These are phyloP conservation scores for Penicillium coffeae DNA, from an alignment of 495 filamentous ascomycete genomes.

Conservation along the genomic window DNA sequence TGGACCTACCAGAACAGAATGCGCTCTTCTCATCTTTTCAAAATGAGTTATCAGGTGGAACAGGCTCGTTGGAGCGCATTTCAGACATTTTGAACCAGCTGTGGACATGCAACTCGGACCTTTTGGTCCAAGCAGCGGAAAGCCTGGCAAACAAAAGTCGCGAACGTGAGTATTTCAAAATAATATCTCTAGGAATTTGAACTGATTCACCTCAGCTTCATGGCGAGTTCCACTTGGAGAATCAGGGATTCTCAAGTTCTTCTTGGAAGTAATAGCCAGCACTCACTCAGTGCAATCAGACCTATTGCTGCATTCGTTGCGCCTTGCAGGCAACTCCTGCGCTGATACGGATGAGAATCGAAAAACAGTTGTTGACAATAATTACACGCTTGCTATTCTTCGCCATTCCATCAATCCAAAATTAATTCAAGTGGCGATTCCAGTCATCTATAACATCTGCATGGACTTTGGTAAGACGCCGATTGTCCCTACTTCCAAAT, in stretches of 20 bases:
- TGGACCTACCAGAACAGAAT: slow-evolving; percentile 20
- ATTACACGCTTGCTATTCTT: slow-evolving; percentile 55
- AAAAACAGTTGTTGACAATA: slow-evolving; percentile 56
- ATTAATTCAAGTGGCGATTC: slow-evolving; percentile 54
- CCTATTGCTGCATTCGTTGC: slow-evolving; percentile 54
- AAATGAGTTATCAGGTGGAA: background rate
- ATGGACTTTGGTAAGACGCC: slow-evolving; percentile 63
- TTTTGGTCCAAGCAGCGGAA: slow-evolving; percentile 52
- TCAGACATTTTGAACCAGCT: slow-evolving; percentile 28
- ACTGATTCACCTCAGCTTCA: too few species aligned
- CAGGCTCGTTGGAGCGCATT: slow-evolving; percentile 20
- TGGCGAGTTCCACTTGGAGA: slow-evolving; percentile 65
- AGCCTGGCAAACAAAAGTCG: slow-evolving; percentile 63
- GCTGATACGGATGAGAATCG: slow-evolving; percentile 78
- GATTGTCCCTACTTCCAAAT: background rate
- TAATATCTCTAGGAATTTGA: too few species aligned
- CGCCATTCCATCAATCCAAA: slow-evolving; percentile 46
- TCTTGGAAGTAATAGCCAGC: slow-evolving; percentile 51
- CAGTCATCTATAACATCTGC: slow-evolving; percentile 70
- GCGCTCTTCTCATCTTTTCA: slow-evolving; percentile 28
- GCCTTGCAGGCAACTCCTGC: slow-evolving; percentile 75
- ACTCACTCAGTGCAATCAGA: slow-evolving; percentile 28
- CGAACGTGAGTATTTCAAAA: slow-evolving; percentile 52
- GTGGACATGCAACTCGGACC: slow-evolving; percentile 34
- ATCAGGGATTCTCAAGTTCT: slow-evolving; percentile 64